phyloP scores from a whole-genome alignment of 345 rosid species.

The Salix viminalis region DNA sequence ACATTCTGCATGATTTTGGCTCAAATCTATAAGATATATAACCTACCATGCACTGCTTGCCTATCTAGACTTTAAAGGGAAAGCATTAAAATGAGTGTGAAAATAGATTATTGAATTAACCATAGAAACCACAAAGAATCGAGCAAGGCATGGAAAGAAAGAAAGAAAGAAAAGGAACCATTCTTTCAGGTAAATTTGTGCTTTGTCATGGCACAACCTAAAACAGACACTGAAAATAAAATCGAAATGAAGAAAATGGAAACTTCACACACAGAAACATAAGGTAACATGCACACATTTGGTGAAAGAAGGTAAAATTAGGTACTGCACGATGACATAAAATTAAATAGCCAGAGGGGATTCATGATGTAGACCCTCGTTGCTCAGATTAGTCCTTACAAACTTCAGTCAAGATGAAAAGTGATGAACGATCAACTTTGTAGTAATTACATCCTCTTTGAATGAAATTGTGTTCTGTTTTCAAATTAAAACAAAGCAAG shows the following conservation, averaged over 20 bases:
- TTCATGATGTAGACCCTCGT: neutral
- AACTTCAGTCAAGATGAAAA: neutral
- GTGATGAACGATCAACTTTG: neutral
- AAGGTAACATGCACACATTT: neutral
- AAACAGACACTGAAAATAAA: neutral
- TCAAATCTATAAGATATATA: conserved; percentile 15
- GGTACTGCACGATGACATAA: neutral
- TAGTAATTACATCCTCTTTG: neutral
- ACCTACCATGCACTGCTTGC: neutral
- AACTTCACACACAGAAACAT: neutral
- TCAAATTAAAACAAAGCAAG: neutral
- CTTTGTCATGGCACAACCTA: neutral
- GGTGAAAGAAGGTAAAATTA: neutral
- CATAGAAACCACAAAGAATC: neutral
- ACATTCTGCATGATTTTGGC: conserved; percentile 52
- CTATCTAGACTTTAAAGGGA: neutral
- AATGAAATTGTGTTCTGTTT: neutral
- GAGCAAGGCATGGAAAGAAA: neutral
- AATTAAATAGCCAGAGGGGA: neutral
- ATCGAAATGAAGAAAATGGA: neutral
- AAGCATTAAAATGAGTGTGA: neutral
- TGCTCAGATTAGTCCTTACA: neutral
- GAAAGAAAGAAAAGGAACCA: neutral
- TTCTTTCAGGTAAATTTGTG: neutral
- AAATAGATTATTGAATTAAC: neutral